A percentile compares a stretch with the other conserved stretches of the same genome.
These are phyloP conservation scores for Diplotaxis tenuifolia DNA, from an alignment of 345 rosid species.

Conservation along the genomic window DNA sequence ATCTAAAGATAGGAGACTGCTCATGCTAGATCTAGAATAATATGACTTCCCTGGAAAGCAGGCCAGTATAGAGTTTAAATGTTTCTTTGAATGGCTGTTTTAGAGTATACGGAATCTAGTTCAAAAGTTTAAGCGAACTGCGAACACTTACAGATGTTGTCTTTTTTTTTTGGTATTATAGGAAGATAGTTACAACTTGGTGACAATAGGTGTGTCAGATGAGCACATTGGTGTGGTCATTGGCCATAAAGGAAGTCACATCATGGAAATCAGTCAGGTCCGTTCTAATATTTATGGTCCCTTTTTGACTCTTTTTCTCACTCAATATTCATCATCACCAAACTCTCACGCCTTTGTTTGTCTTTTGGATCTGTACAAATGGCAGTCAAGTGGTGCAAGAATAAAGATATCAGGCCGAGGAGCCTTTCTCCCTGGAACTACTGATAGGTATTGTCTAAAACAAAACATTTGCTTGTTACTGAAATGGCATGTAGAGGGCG, in stretches of 20 bases:
- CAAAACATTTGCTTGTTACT: background rate
- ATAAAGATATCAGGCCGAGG: background rate
- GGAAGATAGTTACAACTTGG: background rate
- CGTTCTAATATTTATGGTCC: background rate
- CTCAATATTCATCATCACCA: background rate
- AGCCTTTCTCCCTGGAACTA: background rate
- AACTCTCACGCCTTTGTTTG: background rate
- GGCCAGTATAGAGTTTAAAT: background rate
- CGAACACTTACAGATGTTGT: background rate
- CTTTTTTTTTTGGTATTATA: background rate
- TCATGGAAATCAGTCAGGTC: background rate
- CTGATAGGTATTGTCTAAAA: conserved; percentile 1
- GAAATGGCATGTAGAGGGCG: background rate
- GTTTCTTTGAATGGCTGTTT: background rate
- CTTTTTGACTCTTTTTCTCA: background rate
- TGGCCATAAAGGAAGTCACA: background rate
- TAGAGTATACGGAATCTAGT: background rate
- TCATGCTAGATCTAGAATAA: background rate
- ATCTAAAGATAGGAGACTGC: background rate
- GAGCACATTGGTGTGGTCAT: background rate
- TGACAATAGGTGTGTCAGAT: background rate
- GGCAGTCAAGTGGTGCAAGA: conserved; percentile 6
- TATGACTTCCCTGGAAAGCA: background rate
- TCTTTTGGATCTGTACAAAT: background rate
- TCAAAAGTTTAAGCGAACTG: background rate